phyloP scores from a whole-genome alignment of 441 rosid genomes.

The Brassica balearica region DNA sequence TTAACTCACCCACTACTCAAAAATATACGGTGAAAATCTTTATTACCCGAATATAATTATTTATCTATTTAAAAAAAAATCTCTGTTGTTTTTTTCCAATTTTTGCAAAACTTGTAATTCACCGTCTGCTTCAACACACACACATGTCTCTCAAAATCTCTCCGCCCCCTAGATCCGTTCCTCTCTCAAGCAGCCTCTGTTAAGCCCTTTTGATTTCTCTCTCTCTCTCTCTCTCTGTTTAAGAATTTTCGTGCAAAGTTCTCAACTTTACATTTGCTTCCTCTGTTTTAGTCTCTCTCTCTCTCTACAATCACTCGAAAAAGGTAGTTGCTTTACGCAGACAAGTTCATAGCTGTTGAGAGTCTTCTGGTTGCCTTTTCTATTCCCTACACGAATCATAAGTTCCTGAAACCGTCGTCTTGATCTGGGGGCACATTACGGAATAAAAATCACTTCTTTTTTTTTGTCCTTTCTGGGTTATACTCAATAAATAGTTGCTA shows the following conservation, averaged over 20 bases:
- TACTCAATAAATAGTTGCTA: conserved; percentile 8
- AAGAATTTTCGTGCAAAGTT: background rate
- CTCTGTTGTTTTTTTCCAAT: background rate
- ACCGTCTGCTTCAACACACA: conserved; percentile 28
- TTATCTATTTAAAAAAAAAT: background rate
- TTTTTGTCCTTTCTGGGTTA: conserved; percentile 15
- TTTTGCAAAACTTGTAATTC: conserved; percentile 22
- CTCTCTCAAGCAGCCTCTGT: conserved; percentile 36
- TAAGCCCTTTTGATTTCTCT: conserved; percentile 40
- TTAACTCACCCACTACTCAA: background rate
- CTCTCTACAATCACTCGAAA: conserved; percentile 11
- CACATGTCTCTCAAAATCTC: conserved; percentile 26
- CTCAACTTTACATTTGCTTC: conserved; percentile 29
- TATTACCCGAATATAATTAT: conserved; percentile 26
- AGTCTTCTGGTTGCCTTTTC: background rate
- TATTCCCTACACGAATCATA: background rate
- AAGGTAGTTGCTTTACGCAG: conserved; percentile 38
- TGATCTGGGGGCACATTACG: conserved; percentile 38
- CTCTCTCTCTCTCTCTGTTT: conserved; percentile 22
- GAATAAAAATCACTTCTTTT: background rate
- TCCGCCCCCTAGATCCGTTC: conserved; percentile 51
- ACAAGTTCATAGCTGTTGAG: conserved; percentile 8
- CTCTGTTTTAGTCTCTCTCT: conserved; percentile 23
- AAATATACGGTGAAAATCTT: background rate
- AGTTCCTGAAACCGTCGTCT: conserved; percentile 22